Evolutionary conservation across 306 rosid genomes (phyloP).

Genomic region (Quercus agrifolia): DNA sequence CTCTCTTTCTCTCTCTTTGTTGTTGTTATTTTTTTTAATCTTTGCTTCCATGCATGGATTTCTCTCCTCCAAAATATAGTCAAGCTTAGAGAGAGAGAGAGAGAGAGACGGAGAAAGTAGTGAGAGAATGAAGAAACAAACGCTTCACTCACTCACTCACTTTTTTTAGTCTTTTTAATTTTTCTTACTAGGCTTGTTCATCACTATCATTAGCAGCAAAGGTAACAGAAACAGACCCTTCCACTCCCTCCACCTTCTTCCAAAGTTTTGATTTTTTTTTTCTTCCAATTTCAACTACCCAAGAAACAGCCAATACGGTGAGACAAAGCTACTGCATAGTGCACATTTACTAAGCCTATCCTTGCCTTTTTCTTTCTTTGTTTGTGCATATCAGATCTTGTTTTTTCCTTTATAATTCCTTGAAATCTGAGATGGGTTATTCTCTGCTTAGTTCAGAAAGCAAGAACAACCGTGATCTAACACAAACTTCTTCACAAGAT

Average conservation of each 20-base stretch:
- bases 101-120: not conserved
- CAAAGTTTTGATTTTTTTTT: conserved; percentile 17
- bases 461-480: conserved; percentile 15
- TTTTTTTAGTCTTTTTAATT: conserved; percentile 11
- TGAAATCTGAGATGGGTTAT: conserved; percentile 31
- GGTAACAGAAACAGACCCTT: conserved; percentile 23
- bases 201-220: conserved; percentile 53
- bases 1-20: not conserved
- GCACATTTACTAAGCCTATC: conserved; percentile 13
- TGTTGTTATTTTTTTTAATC: conserved; percentile 14
- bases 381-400: conserved; percentile 53
- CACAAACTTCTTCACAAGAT: conserved; percentile 20
- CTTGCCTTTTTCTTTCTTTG: conserved; percentile 18
- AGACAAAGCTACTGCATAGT: conserved; percentile 21
- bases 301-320: conserved; percentile 23
- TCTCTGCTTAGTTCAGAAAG: conserved; percentile 21
- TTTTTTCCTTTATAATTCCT: conserved; percentile 21
- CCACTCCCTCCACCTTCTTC: not conserved
- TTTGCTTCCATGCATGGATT: conserved; percentile 98
- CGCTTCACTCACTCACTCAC: conserved; percentile 47
- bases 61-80: conserved; percentile 86
- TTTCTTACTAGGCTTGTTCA: conserved; percentile 36
- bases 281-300: conserved; percentile 41
- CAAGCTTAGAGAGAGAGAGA: conserved; percentile 34
- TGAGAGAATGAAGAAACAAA: conserved; percentile 39